phyloP scores from a whole-genome alignment of 768 basidiomycete species.

The Pisolithus albus region DNA sequence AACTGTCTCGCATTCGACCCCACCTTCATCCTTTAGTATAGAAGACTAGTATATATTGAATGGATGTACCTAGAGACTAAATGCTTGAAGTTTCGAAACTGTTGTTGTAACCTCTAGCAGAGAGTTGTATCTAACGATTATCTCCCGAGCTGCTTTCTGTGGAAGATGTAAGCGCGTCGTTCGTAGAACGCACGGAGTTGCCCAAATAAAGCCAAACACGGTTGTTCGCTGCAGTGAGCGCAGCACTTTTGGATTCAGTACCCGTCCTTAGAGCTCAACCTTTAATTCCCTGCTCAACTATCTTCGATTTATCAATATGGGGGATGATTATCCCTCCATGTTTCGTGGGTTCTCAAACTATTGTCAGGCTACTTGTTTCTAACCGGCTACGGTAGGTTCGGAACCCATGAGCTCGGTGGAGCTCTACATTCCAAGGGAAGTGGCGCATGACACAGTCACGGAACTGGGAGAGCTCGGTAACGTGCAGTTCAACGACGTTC shows the following conservation, averaged over 20 bases:
- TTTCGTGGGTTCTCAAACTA: slow-evolving; percentile 49
- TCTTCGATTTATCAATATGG: slow-evolving; percentile 36
- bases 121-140: slow-evolving; percentile 22
- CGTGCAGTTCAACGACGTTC: slow-evolving; percentile 95
- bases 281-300: neutral
- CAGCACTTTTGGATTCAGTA: neutral
- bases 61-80: neutral
- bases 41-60: slow-evolving; percentile 5
- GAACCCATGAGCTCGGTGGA: slow-evolving; percentile 98
- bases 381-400: slow-evolving; percentile 54
- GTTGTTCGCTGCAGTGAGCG: neutral
- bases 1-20: too few species aligned
- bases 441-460: slow-evolving; percentile 93
- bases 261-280: neutral
- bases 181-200: too few species aligned
- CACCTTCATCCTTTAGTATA: too few species aligned
- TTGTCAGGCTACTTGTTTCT: neutral
- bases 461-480: slow-evolving; percentile 93
- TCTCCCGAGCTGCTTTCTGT: slow-evolving; percentile 9
- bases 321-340: slow-evolving; percentile 75
- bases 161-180: too few species aligned
- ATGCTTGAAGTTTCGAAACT: slow-evolving; percentile 9
- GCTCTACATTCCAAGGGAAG: slow-evolving; percentile 94
- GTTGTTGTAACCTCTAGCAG: slow-evolving; percentile 28
- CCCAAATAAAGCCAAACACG: slow-evolving; percentile 21